Percentiles rank a stretch among this genome's conserved stretches.
phyloP scores from a whole-genome alignment of 148 eudicot species.

The Spergularia marina region DNA sequence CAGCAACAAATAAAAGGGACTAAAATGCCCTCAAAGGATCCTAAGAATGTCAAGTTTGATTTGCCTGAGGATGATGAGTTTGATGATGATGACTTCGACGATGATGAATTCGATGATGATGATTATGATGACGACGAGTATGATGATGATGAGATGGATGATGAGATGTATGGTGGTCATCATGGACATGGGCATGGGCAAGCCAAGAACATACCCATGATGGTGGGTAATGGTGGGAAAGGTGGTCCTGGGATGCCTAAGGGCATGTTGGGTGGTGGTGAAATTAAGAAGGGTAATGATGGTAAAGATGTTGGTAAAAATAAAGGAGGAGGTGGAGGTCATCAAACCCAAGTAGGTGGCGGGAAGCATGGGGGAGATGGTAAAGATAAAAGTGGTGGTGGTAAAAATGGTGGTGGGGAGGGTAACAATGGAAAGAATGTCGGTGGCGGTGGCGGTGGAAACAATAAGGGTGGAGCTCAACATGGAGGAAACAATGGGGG shows the following conservation, averaged over 20 bases:
- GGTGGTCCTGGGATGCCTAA: slow-evolving; percentile 25
- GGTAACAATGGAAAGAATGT: slow-evolving; percentile 24
- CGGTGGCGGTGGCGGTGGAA: slow-evolving; percentile 23
- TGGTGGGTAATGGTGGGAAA: slow-evolving; percentile 28
- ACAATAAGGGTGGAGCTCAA: slow-evolving; percentile 11
- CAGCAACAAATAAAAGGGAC: slow-evolving; percentile 44
- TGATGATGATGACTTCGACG: slow-evolving; percentile 33
- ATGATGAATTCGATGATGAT: slow-evolving; percentile 42
- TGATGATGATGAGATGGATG: slow-evolving; percentile 30
- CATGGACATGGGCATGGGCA: slow-evolving; percentile 20
- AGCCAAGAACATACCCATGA: slow-evolving; percentile 17
- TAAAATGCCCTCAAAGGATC: slow-evolving; percentile 46
- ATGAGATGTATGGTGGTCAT: slow-evolving; percentile 34
- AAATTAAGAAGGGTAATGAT: slow-evolving; percentile 32
- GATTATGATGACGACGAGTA: slow-evolving; percentile 43
- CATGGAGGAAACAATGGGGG: slow-evolving; percentile 9
- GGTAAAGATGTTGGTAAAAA: slow-evolving; percentile 30
- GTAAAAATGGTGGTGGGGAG: slow-evolving; percentile 21
- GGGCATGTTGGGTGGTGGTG: slow-evolving; percentile 34
- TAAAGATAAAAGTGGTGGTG: neutral
- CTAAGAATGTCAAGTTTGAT: slow-evolving; percentile 59
- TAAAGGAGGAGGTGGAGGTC: slow-evolving; percentile 24
- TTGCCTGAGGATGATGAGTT: slow-evolving; percentile 42
- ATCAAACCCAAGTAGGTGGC: neutral
- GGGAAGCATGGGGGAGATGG: neutral